Base-by-base conservation (phyloP, 805 yeast genomes). In the Saturnispora besseyi region DNA sequence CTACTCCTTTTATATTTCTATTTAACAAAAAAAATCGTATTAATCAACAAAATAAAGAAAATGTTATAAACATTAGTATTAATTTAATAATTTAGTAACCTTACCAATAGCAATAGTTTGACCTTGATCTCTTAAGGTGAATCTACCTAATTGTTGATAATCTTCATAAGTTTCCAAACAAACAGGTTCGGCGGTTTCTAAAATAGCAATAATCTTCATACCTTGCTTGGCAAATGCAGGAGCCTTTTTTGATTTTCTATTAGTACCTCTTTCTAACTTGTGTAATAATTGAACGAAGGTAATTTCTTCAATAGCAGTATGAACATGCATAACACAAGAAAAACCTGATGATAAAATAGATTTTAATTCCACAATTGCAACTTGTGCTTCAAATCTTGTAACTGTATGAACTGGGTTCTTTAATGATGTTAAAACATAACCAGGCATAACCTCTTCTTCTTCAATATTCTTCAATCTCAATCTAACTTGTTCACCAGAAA, bases 191-290 rank as follows among this genome's bases (percentile, higher is more conserved):
- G 81, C 74, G 15, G 89, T 75, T 72, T 90, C 96, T 62, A 93
- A 74, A 41, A 84, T 79, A 32, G 97, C 99, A 66, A 93, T 90
- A 60, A 93, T 80, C 81, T 88, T 91, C 98, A 91, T 91, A 62
- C 99, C 99, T 78, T 87, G 87, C 72, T 91, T 93, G 56, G 98
- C 99, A 69, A 89, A 93, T 46, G 97, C 96, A 53, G 99, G 99
- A 32, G 99, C 87, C 68, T 87, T 89, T 78, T 89, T 93, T 53
- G 96, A 87, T 70, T 82, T 86, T 74, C 96, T 84, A 78, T 91
- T 91, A 51, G 98, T 89, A 55, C 96, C 97, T 75, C 87, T 91
- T 69, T 93, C 96, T 61, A 93, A 75, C 72, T 91, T 89, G 73
- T 93, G 98, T 64, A 89, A 75, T 67, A 93, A 77, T 62, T 82